Evolutionary conservation across 2,329 filamentous ascomycete species (phyloP), one percentile per base, ranked within the genome.

Genomic region (Aspergillus quadrilineatus): DNA sequence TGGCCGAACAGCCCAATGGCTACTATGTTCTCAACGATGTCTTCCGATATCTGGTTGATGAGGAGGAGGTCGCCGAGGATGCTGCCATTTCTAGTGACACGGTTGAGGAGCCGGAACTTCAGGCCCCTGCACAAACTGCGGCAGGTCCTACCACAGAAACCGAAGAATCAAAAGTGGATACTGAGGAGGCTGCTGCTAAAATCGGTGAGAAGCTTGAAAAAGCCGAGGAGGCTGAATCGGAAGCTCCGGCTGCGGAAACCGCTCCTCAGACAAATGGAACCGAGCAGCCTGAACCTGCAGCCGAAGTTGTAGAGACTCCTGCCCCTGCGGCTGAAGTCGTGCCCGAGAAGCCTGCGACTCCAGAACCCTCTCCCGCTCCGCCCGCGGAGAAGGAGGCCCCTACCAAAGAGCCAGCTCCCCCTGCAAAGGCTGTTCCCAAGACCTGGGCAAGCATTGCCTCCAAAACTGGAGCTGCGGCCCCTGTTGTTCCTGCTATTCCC

Each of bases 11-110:
- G 79, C 91, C 91, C 49, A 96, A 93, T 56, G 94, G 94, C 62
- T 99, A 97, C 81, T 99, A 96, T 68, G 93, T 99, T 34, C 85
- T 99, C 67, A 99, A 99, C 76, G 94, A 99, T 71, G 96, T 99
- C 73, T 91, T 97, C 80, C 85, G 94, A 67, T 97, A 95, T 77
- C 87, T 99, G 64, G 86, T 88, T 63, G 92, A 97, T 59, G 90
- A 90, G 58, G 86, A 88, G 60, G 77, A 85, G 65, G 77, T 50
- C 17, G 32, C 44, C 30, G 41, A 49, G 50, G 77, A 74, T 45
- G 79, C 63, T 36, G 78, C 79, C 56, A 53, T 80, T 64, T 75
- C 63, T 32, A 77, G 79, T 57, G 54, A 80, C 63, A 75, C 79
- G 32, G 36, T 26, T 9, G 44, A 57, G n/a, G 70, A 77, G 55